Percentiles rank a stretch among this genome's conserved stretches.
These are phyloP conservation scores for Puccinia triticina DNA, from an alignment of 1,284 basidiomycete species.

Conservation along the genomic window DNA sequence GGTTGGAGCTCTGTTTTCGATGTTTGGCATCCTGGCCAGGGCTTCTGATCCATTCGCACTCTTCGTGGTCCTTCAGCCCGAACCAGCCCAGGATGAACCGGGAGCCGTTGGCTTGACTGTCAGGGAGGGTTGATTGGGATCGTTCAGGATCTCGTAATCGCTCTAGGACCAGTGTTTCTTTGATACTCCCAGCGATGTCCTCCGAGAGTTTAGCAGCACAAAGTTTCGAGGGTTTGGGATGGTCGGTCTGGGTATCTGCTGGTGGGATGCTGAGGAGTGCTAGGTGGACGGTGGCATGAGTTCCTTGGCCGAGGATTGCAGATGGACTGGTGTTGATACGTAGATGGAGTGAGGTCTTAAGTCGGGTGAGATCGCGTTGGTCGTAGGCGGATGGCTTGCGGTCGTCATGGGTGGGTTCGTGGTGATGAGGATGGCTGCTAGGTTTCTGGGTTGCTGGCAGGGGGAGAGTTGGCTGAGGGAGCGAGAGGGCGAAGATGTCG, in stretches of 20 bases:
- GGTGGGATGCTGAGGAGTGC: background rate
- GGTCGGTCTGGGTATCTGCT: background rate
- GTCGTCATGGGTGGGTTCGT: background rate
- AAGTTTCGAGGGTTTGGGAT: background rate
- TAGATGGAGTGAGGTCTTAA: conserved; percentile 3
- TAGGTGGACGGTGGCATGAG: conserved; percentile 23
- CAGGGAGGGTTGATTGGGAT: conserved; percentile 25
- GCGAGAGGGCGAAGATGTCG: conserved; percentile 53
- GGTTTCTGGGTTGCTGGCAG: background rate
- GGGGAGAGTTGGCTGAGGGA: conserved; percentile 27
- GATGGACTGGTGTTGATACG: background rate
- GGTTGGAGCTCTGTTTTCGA: conserved; percentile 52
- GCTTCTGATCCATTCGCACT: conserved; percentile 35
- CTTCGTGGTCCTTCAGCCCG: background rate
- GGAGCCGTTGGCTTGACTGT: conserved; percentile 3
- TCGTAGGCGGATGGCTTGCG: background rate
- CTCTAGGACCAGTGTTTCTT: conserved; percentile 2
- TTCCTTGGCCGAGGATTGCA: conserved; percentile 1
- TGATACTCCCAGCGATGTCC: background rate
- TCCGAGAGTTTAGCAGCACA: conserved; percentile 13
- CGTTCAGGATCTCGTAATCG: background rate
- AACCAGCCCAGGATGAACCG: conserved; percentile 19
- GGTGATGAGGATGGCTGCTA: conserved; percentile 45
- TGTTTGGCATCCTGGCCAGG: conserved; percentile 54
- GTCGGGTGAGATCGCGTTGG: background rate